A percentile compares a stretch with the other conserved stretches of the same genome.
Conservation (phyloP, 1,284 basidiomycete species). For the Neonothopanus nambi region DNA sequence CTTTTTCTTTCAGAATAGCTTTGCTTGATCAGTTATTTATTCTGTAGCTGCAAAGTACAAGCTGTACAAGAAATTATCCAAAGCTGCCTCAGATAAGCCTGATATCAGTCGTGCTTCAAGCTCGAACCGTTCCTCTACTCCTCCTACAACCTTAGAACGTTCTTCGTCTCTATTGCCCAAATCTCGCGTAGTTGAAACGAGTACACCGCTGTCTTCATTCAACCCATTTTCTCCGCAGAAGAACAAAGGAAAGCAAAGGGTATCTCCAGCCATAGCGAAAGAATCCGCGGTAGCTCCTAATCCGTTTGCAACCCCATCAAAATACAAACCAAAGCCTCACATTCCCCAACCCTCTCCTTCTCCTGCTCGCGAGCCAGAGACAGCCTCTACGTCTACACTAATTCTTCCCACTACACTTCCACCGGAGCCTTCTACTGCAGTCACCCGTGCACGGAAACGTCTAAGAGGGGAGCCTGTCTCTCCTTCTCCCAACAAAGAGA, state of each 20-base stretch:
- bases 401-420: constrained; percentile 19
- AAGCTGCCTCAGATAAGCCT: constrained; percentile 32
- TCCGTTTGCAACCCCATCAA: constrained; percentile 56
- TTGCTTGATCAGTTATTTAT: constrained; percentile 23
- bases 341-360: constrained; percentile 37
- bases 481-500: constrained; percentile 75
- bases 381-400: constrained; percentile 26
- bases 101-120: neutral
- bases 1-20: constrained; percentile 12
- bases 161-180: constrained; percentile 40
- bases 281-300: constrained; percentile 34
- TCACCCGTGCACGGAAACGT: constrained; percentile 73
- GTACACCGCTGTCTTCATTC: constrained; percentile 51
- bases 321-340: constrained; percentile 34
- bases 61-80: constrained; percentile 77
- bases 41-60: constrained; percentile 78
- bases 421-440: constrained; percentile 38
- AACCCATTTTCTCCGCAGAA: constrained; percentile 82
- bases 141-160: constrained; percentile 29
- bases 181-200: constrained; percentile 49
- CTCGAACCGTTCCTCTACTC: constrained; percentile 25
- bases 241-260: constrained; percentile 40
- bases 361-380: constrained; percentile 21
- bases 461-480: constrained; percentile 79
- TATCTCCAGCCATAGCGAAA: constrained; percentile 15